Conservation (phyloP, 805 yeast species). For the Cyberlindnera veronae region DNA sequence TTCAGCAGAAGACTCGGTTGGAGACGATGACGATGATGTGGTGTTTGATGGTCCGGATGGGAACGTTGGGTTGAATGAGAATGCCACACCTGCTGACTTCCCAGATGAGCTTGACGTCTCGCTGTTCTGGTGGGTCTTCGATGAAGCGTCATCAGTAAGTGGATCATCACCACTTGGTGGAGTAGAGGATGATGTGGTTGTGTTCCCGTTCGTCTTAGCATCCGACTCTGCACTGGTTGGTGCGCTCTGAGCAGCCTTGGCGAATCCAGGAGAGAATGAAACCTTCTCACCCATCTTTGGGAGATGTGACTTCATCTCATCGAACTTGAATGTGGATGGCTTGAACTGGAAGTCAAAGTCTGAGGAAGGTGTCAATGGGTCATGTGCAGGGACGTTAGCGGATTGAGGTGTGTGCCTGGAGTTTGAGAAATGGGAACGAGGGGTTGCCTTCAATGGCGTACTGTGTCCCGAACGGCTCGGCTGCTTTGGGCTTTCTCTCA, state of each 20-base stretch:
- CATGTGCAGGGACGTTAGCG: background rate
- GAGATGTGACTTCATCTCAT: slow-evolving; percentile 3
- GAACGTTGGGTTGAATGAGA: no score
- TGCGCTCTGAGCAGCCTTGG: background rate
- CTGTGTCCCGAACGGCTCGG: background rate
- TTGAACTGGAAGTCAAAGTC: slow-evolving; percentile 3
- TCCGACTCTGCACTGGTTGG: no score
- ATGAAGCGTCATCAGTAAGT: no score
- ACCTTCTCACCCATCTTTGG: background rate
- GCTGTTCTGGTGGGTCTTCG: no score
- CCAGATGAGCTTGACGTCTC: no score
- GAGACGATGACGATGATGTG: no score
- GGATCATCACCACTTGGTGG: no score
- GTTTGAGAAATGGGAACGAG: background rate
- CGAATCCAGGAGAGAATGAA: slow-evolving; percentile 1
- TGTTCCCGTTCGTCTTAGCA: no score
- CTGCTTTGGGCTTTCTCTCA: background rate
- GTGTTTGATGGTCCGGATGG: no score
- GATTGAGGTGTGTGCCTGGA: background rate
- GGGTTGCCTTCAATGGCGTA: background rate
- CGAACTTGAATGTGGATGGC: slow-evolving; percentile 3
- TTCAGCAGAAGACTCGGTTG: no score
- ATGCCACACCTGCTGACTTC: no score
- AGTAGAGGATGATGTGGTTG: no score
- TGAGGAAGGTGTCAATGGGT: background rate